Percentiles rank a stretch among this genome's conserved stretches.
Conservation (phyloP, 75 land plant genomes). For the Pinus tabuliformis region DNA sequence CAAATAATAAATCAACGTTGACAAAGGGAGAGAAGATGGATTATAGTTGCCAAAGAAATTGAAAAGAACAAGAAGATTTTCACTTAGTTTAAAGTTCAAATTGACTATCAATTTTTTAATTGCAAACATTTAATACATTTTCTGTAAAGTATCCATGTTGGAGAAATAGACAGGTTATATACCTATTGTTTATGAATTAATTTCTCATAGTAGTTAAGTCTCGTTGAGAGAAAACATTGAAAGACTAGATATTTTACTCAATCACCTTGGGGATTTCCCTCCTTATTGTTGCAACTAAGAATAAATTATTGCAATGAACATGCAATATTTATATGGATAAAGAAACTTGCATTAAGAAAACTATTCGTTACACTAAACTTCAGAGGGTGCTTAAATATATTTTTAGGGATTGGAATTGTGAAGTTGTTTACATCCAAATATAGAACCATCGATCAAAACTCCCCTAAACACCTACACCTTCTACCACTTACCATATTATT, state of each 20-base stretch:
- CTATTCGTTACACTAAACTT: constrained; percentile 8
- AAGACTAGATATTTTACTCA: constrained; percentile 14
- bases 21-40: too few relatives aligned
- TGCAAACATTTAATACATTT: too few relatives aligned
- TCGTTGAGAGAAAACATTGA: too few relatives aligned
- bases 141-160: too few relatives aligned
- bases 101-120: too few relatives aligned
- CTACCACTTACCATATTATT: constrained; percentile 19
- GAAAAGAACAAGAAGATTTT: too few relatives aligned
- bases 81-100: too few relatives aligned
- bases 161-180: too few relatives aligned
- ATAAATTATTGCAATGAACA: constrained; percentile 12
- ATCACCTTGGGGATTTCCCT: constrained; percentile 20
- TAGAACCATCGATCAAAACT: constrained; percentile 14
- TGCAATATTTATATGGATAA: background rate
- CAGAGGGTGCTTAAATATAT: constrained; percentile 9
- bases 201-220: constrained; percentile 14
- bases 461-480: constrained; percentile 19
- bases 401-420: constrained; percentile 25
- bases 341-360: constrained; percentile 13
- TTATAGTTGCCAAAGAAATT: too few relatives aligned
- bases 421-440: constrained; percentile 29
- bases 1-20: too few relatives aligned
- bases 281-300: constrained; percentile 10
- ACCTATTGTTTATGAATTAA: constrained; percentile 13